phyloP scores from a whole-genome alignment of 2,329 filamentous ascomycete genomes.

The Fusarium multiceps region DNA sequence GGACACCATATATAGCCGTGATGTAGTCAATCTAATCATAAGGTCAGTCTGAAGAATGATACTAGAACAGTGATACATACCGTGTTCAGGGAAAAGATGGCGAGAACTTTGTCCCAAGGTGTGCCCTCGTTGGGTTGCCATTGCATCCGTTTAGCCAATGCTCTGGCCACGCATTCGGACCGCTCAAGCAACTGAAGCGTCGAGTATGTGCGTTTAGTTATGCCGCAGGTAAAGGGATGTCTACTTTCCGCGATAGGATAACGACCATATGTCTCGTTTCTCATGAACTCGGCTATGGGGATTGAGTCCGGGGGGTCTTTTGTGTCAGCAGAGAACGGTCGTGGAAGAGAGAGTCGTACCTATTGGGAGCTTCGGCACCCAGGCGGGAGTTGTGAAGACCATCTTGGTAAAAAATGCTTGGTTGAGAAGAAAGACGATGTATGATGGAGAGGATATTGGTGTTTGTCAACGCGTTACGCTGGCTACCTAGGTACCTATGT shows the following conservation, averaged over 20 bases:
- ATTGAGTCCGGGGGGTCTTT: slow-evolving; percentile 16
- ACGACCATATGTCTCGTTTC: slow-evolving; percentile 49
- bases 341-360: neutral
- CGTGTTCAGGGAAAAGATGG: slow-evolving; percentile 81
- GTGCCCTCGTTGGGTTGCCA: slow-evolving; percentile 76
- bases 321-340: neutral
- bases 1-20: slow-evolving; percentile 78
- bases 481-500: neutral
- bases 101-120: slow-evolving; percentile 85
- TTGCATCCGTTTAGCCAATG: slow-evolving; percentile 69
- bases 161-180: slow-evolving; percentile 74
- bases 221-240: slow-evolving; percentile 81
- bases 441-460: neutral
- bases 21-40: slow-evolving; percentile 74
- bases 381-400: slow-evolving; percentile 9
- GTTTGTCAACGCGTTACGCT: neutral
- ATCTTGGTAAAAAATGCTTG: neutral
- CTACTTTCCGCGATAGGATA: slow-evolving; percentile 69
- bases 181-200: slow-evolving; percentile 71
- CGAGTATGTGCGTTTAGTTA: slow-evolving; percentile 75
- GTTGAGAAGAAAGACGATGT: neutral
- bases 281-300: slow-evolving; percentile 24
- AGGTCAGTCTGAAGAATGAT: neutral
- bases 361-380: slow-evolving; percentile 9
- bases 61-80: slow-evolving; percentile 53